Evolutionary conservation across 1,284 basidiomycete species (phyloP), one percentile per base, ranked within the genome.

Genomic region (Heterobasidion annosum): DNA sequence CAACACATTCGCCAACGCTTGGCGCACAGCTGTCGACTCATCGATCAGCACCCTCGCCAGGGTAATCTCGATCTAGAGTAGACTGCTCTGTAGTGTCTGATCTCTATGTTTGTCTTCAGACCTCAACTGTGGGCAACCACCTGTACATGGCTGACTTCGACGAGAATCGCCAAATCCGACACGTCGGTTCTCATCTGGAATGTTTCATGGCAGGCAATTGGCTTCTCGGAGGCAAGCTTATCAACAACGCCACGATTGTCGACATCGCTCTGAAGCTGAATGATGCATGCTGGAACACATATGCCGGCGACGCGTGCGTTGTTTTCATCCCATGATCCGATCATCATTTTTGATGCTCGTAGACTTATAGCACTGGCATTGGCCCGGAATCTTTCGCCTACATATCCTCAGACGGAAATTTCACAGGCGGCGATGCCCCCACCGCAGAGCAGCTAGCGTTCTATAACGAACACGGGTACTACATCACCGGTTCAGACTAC

Each of bases 211-310:
- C 83, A 1, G 86, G 85, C 12, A 88, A 88, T 63, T 88, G 85
- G 83, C 66, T 88, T 32, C 34, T 49, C 78, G 85, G 86, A 13
- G 86, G 86, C 3, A 77, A 74, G 57, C 60, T 88, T 35, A 61
- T 83, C 40, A 79, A 85, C 62, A 88, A 89, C 57, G 68, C 82
- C 25, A 86, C 85, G 0, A 83, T 88, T 58, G 73, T 88, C 54
- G 64, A 83, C 43, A 70, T 78, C 42, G 87, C 73, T 3, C 73
- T 89, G 50, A 61, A 77, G 32, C 70, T 88, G 18, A 76, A 76
- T 34, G 85, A 88, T 54, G 80, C 76, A 4, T 89, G 86, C 70
- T 85, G 83, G 82, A 88, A 88, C 63, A 88, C 86, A 0, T 88
- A 88, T 62, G 77, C 78, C 2, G 77, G 82, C 60, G 86, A 83